A percentile compares a stretch with the other conserved stretches of the same genome.
These are phyloP conservation scores for Pilaira anomala DNA, from an alignment of 192 early-diverging fungal species.

Conservation along the genomic window DNA sequence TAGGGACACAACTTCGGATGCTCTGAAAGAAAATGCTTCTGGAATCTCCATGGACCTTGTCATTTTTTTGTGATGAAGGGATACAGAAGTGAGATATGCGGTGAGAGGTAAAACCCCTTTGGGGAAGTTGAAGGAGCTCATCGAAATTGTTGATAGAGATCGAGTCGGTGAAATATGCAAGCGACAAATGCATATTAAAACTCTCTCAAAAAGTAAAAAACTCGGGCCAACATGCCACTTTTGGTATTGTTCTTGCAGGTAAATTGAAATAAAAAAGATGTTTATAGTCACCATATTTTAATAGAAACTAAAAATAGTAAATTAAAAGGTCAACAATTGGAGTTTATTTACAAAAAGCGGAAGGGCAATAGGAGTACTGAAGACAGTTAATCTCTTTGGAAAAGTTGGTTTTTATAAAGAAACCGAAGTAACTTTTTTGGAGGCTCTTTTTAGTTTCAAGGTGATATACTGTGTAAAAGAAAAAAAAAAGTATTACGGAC, in stretches of 20 bases:
- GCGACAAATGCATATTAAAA: neutral
- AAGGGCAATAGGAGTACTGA: slow-evolving; percentile 5
- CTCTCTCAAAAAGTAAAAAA: neutral
- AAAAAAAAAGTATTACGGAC: neutral
- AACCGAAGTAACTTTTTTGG: neutral
- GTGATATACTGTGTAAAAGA: slow-evolving; percentile 8
- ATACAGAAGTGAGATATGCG: slow-evolving; percentile 3
- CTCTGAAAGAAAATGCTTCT: neutral
- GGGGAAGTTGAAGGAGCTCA: neutral
- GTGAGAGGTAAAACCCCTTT: neutral
- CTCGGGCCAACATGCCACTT: neutral
- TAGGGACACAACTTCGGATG: neutral
- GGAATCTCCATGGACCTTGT: neutral
- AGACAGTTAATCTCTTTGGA: neutral
- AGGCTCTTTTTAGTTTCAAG: neutral
- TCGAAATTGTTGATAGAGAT: slow-evolving; percentile 4
- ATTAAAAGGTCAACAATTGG: slow-evolving; percentile 3
- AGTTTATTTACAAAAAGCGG: neutral
- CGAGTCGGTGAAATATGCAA: slow-evolving; percentile 11
- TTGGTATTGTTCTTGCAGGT: slow-evolving; percentile 3
- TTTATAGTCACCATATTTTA: neutral
- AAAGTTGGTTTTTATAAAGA: neutral
- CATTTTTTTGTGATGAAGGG: neutral
- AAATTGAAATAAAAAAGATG: neutral
- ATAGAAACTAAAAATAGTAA: neutral